phyloP scores from a whole-genome alignment of 768 basidiomycete species.

The Grammothele lineata region DNA sequence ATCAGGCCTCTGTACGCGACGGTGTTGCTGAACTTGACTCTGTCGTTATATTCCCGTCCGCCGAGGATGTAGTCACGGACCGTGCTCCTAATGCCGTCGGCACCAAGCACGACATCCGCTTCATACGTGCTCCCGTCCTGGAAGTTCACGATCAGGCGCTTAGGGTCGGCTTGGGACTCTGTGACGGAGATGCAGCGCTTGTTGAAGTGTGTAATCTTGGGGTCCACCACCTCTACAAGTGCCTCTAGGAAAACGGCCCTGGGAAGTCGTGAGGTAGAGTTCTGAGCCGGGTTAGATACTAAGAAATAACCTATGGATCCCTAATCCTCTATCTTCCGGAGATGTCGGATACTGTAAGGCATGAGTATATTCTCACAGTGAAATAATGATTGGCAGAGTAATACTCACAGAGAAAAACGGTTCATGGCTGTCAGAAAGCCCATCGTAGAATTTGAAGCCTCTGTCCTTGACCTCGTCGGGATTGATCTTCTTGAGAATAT shows the following conservation, averaged over 20 bases:
- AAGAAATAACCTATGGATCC: conserved; percentile 39
- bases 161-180: conserved; percentile 20
- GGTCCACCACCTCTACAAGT: conserved; percentile 39
- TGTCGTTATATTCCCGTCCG: conserved; percentile 16
- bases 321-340: conserved; percentile 36
- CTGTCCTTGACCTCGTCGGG: conserved; percentile 27
- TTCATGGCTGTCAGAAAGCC: conserved; percentile 34
- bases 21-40: conserved; percentile 40
- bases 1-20: conserved; percentile 49
- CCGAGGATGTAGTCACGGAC: conserved; percentile 36
- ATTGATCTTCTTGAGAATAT: conserved; percentile 35
- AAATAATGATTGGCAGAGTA: neutral
- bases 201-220: conserved; percentile 41
- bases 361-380: too few relatives aligned
- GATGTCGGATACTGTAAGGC: conserved; percentile 28
- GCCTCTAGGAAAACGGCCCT: conserved; percentile 50
- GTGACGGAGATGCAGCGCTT: conserved; percentile 37
- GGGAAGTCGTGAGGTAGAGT: neutral
- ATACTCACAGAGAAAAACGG: conserved; percentile 38
- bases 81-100: conserved; percentile 32
- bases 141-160: conserved; percentile 36
- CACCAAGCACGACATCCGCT: conserved; percentile 44
- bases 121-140: conserved; percentile 43
- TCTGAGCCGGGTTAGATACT: neutral
- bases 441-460: conserved; percentile 41